Evolutionary conservation across 106 monocot species (phyloP), one percentile per base, ranked within the genome.

Genomic region (Acanthochlamys bracteata): DNA sequence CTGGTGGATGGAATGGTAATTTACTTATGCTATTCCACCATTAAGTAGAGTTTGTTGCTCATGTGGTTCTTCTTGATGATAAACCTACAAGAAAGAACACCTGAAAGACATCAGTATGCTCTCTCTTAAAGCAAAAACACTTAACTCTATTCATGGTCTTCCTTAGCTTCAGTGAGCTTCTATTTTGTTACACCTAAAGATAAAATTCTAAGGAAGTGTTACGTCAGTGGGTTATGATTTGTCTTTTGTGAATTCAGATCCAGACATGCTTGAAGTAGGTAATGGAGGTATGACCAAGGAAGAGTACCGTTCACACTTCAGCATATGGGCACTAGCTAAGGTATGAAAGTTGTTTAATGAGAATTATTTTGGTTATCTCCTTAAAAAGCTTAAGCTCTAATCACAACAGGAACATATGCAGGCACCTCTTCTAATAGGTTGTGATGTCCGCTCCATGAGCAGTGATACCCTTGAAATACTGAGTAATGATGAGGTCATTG

Each of bases 241-340:
- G 10, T n/a, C 9, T 16, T 66, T 23, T 56, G 20, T 3, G 65
- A 19, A 17, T 72, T 64, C 72, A 93, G 93, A 93, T 75, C 93
- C 89, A 3, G 89, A 93, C 64, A 93, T 89, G 86, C 83, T 93
- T 41, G 93, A 93, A 66, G 86, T 93, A 54, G 89, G 93, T 23
- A 93, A 93, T 65, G 89, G 93, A 25, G 83, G 86, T 14, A 93
- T 93, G 93, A 72, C 89, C 12, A 71, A 53, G 9, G 89, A 89
- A 46, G 93, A 93, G 69, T 93, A 93, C 54, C 69, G 80, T 19
- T 86, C 89, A 17, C 93, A 93, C 49, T 93, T 93, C 59, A 86
- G 89, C 78, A 86, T 93, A 21, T 93, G 93, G 93, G 83, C 93
- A 66, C 69, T 93, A 49, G 76, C 61, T 55, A 93, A 93, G 89